phyloP scores from a whole-genome alignment of 257 asterid species.

The Eucommia ulmoides region DNA sequence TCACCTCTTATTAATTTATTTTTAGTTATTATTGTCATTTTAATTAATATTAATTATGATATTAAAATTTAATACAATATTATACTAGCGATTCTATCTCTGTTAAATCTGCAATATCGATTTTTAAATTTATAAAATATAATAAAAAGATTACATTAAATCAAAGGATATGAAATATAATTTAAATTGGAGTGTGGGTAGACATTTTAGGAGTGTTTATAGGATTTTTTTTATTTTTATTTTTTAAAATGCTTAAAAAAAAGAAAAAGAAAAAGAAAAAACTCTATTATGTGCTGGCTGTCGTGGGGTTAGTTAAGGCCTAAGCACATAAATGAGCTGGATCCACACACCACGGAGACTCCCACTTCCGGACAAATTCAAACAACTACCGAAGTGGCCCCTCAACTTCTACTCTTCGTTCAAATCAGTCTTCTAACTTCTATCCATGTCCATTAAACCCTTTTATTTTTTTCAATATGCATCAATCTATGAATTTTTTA shows the following conservation, averaged over 20 bases:
- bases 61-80: conserved; percentile 11
- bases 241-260: conserved; percentile 10
- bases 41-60: conserved; percentile 2
- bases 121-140: too few species aligned
- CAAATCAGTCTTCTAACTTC: too few species aligned
- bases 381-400: too few species aligned
- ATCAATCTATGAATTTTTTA: too few species aligned
- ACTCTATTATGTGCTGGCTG: conserved; percentile 14
- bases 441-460: too few species aligned
- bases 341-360: conserved; percentile 39
- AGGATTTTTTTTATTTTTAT: too few species aligned
- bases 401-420: too few species aligned
- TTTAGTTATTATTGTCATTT: too few species aligned
- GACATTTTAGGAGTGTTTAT: too few species aligned
- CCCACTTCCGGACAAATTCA: conserved; percentile 15
- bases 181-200: neutral
- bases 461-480: too few species aligned
- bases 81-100: conserved; percentile 9
- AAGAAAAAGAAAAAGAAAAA: conserved; percentile 1
- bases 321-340: conserved; percentile 48
- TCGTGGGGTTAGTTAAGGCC: conserved; percentile 43
- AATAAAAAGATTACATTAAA: neutral
- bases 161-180: too few species aligned
- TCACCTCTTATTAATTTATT: too few species aligned
- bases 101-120: conserved; percentile 5